Base-by-base conservation (phyloP, 2,329 filamentous ascomycete species). In the Epichloe aotearoae region DNA sequence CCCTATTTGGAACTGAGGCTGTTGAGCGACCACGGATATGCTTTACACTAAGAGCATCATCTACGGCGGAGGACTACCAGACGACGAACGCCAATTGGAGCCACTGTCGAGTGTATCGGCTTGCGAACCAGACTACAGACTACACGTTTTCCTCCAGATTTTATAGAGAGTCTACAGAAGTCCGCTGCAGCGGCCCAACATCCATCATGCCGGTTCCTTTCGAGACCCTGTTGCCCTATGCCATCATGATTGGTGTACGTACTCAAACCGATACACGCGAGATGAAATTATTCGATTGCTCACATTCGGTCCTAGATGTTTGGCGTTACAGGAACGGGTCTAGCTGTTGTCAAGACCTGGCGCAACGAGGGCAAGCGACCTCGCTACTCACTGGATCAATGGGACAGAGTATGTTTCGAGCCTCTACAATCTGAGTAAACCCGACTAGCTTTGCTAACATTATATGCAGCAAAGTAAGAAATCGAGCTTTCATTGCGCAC, bases 211-310 rank as follows among this genome's bases (percentile, higher is more conserved):
- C 76, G 53, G 68, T 83, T 56, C 80, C 80, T 46, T 83, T 82
- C 68, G 80, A 83, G 67, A 69, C 78, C 47, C 62, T 83, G 57
- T 71, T 83, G 66, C 79, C 80, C 42, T 83, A 82, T 66, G 80
- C 69, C 66, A 82, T 83, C 72, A 77, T 83, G 65, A 65, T 79
- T 59, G 72, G 67, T 62, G 79, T 83, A 73, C 66, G 77, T 64
- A 46, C 44, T 20, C 40, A 47, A 48, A 46, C 43, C 30, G n/a
- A 52, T 46, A 50, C 47, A 36, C 53, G 41, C 49, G 50, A 20
- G 23, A 38, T 26, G n/a, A 33, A 30, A 48, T n/a, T 3, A 15
- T 11, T 26, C 38, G 19, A n/a, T 37, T 37, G 19, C 52, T 53
- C 20, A 53, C 15, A 11, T 3, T 12, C 4, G 11, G n/a, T 56